A percentile compares a stretch with the other conserved stretches of the same genome.
phyloP scores from a whole-genome alignment of 164 flowering plant genomes.

The Berberis vulgaris region DNA sequence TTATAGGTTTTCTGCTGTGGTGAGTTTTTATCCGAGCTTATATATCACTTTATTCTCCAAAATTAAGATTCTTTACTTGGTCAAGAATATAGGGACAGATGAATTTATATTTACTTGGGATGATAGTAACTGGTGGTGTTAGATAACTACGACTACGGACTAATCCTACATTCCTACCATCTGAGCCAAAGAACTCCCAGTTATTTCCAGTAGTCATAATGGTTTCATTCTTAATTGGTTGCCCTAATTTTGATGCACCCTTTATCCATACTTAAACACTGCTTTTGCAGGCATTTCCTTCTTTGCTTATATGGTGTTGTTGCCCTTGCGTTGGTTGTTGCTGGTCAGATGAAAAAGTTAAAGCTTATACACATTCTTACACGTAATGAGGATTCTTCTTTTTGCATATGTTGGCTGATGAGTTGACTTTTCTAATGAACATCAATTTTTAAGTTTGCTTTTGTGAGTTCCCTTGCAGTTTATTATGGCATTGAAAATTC shows the following conservation, averaged over 20 bases:
- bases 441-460: constrained; percentile 4
- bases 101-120: too few relatives aligned
- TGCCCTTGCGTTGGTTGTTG: constrained; percentile 66
- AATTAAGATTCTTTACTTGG: too few relatives aligned
- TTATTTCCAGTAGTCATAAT: too few relatives aligned
- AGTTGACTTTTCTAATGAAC: background rate
- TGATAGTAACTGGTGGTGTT: too few relatives aligned
- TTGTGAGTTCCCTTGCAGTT: constrained; percentile 34
- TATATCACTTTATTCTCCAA: too few relatives aligned
- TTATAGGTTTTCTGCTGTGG: constrained; percentile 89
- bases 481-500: constrained; percentile 87
- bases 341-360: constrained; percentile 64
- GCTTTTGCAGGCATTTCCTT: constrained; percentile 78
- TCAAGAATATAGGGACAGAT: too few relatives aligned
- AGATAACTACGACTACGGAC: too few relatives aligned
- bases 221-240: too few relatives aligned
- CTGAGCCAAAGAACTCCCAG: too few relatives aligned
- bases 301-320: constrained; percentile 75
- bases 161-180: too few relatives aligned
- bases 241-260: too few relatives aligned
- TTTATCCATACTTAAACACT: background rate
- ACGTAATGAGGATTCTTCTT: constrained; percentile 28
- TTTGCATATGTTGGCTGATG: constrained; percentile 8
- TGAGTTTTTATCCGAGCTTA: constrained; percentile 22
- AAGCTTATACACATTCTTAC: constrained; percentile 60